Evolutionary conservation across 2,329 filamentous ascomycete species (phyloP), one percentile per base, ranked within the genome.

Genomic region (Trichoderma sp.): DNA sequence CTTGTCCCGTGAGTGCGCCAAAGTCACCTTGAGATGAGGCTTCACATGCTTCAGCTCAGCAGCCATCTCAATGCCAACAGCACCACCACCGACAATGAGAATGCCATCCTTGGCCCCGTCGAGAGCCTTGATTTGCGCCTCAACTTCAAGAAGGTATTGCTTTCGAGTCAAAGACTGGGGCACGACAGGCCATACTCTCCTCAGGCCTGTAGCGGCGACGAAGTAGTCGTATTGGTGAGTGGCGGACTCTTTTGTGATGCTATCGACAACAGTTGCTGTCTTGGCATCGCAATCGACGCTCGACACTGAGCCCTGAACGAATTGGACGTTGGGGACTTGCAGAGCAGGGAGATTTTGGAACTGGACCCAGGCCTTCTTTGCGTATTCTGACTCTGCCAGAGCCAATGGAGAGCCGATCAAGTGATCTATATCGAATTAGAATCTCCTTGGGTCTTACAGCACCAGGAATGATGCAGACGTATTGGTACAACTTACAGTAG

Each of bases 1-100:
- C 76, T 88, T 88, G 30, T 87, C 84, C 23, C 92, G 85, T 4
- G 92, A 94, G 79, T 95, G 93, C 5, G 93, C 88, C 1, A 96
- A 86, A 1, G 89, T 92, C n/a, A 95, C 90, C 53, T 87, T 86
- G 68, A 89, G 82, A 12, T 86, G 76, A 0, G 93, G 92, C 73
- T 91, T 86, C 28, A 90, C 83, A 59, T 88, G 79, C 80, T 94
- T 95, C 68, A 95, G 83, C 81, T 96, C 93, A 1, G 91, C 89
- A 0, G 93, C 92, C 86, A 95, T 94, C 79, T 95, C 93, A 69
- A 95, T 90, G 9, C 93, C 93, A 1, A 95, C 93, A 7, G 93
- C 93, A 64, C 92, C 82, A 74, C 93, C 93, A 20, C 93, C 92
- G n/a, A 95, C 89, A 26, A 95, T 85, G 0, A 93, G 87, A 1